These are phyloP conservation scores for Pichia exigua DNA, from an alignment of 805 yeast genomes.

Conservation along the genomic window DNA sequence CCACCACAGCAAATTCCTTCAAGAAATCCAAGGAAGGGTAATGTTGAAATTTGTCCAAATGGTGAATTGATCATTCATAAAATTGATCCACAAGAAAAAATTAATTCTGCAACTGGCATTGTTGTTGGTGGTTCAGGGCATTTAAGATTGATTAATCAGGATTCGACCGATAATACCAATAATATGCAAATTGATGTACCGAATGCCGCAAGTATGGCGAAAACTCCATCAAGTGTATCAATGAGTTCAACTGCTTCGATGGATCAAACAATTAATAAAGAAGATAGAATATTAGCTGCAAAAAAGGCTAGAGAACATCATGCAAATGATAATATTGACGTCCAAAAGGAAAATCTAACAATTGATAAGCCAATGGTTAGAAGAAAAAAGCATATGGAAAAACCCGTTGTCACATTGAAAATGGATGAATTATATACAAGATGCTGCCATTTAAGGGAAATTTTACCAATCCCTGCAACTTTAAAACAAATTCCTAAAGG, in stretches of 20 bases:
- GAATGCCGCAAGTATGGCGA: constrained; percentile 14
- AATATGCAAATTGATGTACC: constrained; percentile 17
- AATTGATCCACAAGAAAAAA: constrained; percentile 25
- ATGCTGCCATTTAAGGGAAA: constrained; percentile 89
- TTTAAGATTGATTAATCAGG: constrained; percentile 34
- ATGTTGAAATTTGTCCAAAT: constrained; percentile 38
- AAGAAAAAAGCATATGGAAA: constrained; percentile 29
- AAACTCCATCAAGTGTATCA: constrained; percentile 13
- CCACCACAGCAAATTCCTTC: constrained; percentile 96
- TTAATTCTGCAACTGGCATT: constrained; percentile 50
- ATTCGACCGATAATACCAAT: constrained; percentile 9
- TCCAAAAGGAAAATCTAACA: constrained; percentile 29
- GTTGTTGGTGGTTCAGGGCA: constrained; percentile 78
- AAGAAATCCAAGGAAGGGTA: constrained; percentile 71
- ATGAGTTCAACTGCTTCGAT: constrained; percentile 13
- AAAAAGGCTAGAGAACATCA: constrained; percentile 20
- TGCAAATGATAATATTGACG: constrained; percentile 16
- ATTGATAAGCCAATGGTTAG: constrained; percentile 66
- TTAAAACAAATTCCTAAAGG: constrained; percentile 73
- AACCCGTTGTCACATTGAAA: constrained; percentile 31
- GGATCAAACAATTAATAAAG: constrained; percentile 24
- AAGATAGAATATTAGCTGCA: constrained; percentile 26
- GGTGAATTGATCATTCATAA: constrained; percentile 30
- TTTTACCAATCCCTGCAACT: constrained; percentile 86
- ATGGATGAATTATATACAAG: constrained; percentile 79